Conservation (phyloP, 345 rosid genomes). For the Euphorbia pulcherrima region DNA sequence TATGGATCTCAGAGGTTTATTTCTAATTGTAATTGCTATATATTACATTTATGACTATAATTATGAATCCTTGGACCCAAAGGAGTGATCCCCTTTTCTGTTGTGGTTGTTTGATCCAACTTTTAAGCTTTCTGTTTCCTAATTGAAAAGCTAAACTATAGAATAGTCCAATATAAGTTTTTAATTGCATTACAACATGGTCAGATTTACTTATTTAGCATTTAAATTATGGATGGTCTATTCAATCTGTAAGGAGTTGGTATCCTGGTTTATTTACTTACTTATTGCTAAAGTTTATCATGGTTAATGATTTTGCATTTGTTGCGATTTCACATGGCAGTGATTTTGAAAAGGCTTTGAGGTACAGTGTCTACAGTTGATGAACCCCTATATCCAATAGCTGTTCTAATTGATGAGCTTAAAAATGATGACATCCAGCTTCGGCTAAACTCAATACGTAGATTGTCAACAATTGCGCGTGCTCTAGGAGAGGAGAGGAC, state of each 20-base stretch:
- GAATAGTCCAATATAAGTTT: neutral
- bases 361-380: constrained; percentile 66
- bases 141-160: neutral
- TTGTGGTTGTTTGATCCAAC: constrained; percentile 10
- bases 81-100: neutral
- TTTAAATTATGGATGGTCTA: neutral
- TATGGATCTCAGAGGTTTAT: constrained; percentile 14
- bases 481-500: constrained; percentile 98
- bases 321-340: neutral
- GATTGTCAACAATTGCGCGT: constrained; percentile 86
- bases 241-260: neutral
- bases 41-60: neutral
- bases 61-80: neutral
- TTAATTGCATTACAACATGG: neutral
- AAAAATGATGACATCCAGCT: constrained; percentile 96
- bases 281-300: neutral
- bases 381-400: constrained; percentile 85
- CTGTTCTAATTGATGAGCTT: constrained; percentile 82
- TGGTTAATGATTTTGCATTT: neutral
- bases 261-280: neutral
- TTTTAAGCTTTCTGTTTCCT: neutral
- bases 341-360: constrained; percentile 10
- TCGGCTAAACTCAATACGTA: constrained; percentile 79
- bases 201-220: neutral
- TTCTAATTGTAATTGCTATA: neutral